Evolutionary conservation across 164 flowering plant species (phyloP), one percentile per base, ranked within the genome.

Genomic region (Magnolia changhungtana): DNA sequence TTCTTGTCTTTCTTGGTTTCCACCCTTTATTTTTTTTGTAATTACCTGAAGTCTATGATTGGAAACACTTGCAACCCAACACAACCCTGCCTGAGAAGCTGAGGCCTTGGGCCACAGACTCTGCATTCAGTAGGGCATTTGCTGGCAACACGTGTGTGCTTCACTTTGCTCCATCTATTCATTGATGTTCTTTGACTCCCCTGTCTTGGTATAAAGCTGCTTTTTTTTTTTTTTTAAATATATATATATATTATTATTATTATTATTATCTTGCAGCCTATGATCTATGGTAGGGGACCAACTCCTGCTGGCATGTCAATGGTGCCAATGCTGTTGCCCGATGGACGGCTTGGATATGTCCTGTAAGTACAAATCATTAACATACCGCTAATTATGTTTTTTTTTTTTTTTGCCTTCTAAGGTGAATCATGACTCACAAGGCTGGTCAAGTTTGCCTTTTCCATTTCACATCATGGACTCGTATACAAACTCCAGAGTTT

Each of bases 271-370:
- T 72, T 81, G 84, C 91, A 90, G 95, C 92, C 93, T 3, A 49
- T 92, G 86, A 83, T 93, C 18, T 93, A 90, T 86, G 96, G 96
- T 55, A 81, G 90, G 66, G 95, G 94, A 29, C 86, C 90, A 5
- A 75, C 84, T 74, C 92, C 98, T 75, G 79, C 87, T 69, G 92
- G 98, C 51, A 87, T 93, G 98, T 86, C 92, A 61, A 93, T 93
- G 98, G 89, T 90, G 83, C 98, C 98, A 23, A 90, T 92, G 93
- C 87, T 92, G 74, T 80, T 93, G 10, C 96, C 98, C 69, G 96
- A 92, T 82, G 96, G 98, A 73, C 84, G 93, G 74, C 85, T 92
- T 72, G 98, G 95, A 83, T 93, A 93, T 84, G 96, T 93, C 71
- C 71, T 93, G 96, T 93, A 85, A 93, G 98, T 16, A 52, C 29